These are phyloP conservation scores for Trametes cinnabarina DNA, from an alignment of 768 basidiomycete species.

Conservation along the genomic window DNA sequence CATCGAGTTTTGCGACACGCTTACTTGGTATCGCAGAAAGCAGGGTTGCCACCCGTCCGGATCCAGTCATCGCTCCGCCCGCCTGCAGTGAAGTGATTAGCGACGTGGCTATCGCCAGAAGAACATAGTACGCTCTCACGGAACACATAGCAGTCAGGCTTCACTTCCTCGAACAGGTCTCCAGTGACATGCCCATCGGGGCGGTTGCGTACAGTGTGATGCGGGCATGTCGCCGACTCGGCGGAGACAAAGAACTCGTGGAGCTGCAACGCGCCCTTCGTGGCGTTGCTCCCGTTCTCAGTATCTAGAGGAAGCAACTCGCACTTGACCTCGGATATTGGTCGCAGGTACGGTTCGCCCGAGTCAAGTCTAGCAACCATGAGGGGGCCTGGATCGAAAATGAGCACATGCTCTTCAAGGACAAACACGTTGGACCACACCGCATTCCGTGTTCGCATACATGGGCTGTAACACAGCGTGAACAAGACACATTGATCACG, in stretches of 20 bases:
- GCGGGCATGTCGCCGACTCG: slow-evolving; percentile 9
- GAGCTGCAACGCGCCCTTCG: not conserved
- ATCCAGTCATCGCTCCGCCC: slow-evolving; percentile 31
- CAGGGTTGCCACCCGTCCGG: slow-evolving; percentile 21
- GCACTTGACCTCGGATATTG: slow-evolving; percentile 4
- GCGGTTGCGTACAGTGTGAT: slow-evolving; percentile 17
- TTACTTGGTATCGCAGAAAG: slow-evolving; percentile 30
- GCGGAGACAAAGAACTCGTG: slow-evolving; percentile 22
- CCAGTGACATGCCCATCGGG: slow-evolving; percentile 25
- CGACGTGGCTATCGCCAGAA: not conserved
- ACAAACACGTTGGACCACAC: not conserved
- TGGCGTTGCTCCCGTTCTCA: not conserved
- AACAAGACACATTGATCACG: not conserved
- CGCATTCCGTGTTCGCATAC: slow-evolving; percentile 21
- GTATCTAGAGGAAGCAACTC: not conserved
- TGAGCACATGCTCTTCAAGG: not conserved
- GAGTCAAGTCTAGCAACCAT: slow-evolving; percentile 15
- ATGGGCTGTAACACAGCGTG: not conserved
- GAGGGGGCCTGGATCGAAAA: slow-evolving; percentile 6
- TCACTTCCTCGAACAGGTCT: slow-evolving; percentile 28
- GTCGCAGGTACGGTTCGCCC: slow-evolving; percentile 12
- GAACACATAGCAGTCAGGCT: slow-evolving; percentile 26
- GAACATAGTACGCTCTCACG: slow-evolving; percentile 9
- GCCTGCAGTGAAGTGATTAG: not conserved
- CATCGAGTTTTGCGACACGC: not conserved